Base-by-base conservation (phyloP, 2,329 filamentous ascomycete species). In the Bipolaris sorokiniana region DNA sequence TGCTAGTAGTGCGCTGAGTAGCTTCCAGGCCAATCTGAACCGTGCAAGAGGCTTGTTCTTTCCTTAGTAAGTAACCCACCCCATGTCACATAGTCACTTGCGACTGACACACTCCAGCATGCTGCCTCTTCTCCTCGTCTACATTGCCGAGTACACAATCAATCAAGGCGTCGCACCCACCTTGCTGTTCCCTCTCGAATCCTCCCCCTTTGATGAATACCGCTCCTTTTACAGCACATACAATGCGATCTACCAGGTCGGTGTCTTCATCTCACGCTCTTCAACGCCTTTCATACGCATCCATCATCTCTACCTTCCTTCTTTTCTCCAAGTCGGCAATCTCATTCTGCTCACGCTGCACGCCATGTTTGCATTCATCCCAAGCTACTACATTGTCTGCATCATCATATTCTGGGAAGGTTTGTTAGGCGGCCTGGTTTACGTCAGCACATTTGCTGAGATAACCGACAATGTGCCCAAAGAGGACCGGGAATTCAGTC, bases 61-160 rank as follows among this genome's bases (percentile, higher is more conserved):
- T 42, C 86, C 86, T 9, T 89, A 88, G 84, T 86, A 78, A 69
- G 82, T 76, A 40, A 13, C 33, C 23, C 11, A 23, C 33, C 20
- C 28, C 22, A 47, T 31, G 11, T 18, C 6, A 7, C 13, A 7
- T n/a, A 11, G 3, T 13, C 5, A 15, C 2, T 7, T 60, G 18
- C 42, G 7, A 45, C 42, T 69, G 55, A 69, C 50, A 6, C 10
- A 5, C 7, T 23, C 16, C 52, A 85, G 83, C 75, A 98, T 99
- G 92, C 82, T 96, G 3, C 95, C 95, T 0, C 83, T 99, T 13
- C 83, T 98, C 33, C 80, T 98, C 15, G 95, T 99, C 28, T 99
- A 97, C 75, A 85, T 98, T 34, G 92, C 93, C 54, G 95, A 99
- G 80, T 99, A 99, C 75, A 96, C 91, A 53, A 97, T 98, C 77